Evolutionary conservation across 225 moss, liverwort and hornwort genomes (phyloP).

Genomic region (Neckera pumila): DNA sequence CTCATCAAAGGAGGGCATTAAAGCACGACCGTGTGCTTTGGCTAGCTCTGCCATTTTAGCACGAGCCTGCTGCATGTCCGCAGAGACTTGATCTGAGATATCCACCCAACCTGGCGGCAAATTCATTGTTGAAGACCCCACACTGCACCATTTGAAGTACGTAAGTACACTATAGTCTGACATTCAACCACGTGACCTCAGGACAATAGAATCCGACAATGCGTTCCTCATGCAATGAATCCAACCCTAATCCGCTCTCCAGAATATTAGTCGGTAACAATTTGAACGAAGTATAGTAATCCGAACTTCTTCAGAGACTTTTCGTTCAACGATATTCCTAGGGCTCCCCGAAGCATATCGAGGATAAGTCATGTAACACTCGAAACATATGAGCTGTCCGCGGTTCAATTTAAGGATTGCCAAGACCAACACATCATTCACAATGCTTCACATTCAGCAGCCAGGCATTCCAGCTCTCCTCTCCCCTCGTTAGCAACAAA

Average conservation of each 20-base stretch:
- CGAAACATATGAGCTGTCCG: not conserved
- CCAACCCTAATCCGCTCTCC: not conserved
- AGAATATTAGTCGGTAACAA: not conserved
- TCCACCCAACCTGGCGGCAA: slow-evolving; percentile 99
- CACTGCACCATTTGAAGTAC: slow-evolving; percentile 51
- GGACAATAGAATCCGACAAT: not conserved
- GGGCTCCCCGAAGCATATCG: not conserved
- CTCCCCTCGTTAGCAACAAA: not conserved
- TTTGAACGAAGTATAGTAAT: not conserved
- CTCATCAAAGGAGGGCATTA: slow-evolving; percentile 98
- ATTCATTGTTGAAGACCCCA: slow-evolving; percentile 82
- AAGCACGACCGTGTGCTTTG: slow-evolving; percentile 86
- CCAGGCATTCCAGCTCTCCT: slow-evolving; percentile 3
- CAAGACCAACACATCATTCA: not conserved
- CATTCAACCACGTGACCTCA: not conserved
- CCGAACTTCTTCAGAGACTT: not conserved
- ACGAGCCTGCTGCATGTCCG: slow-evolving; percentile 78
- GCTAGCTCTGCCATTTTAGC: slow-evolving; percentile 89
- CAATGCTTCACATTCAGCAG: not conserved
- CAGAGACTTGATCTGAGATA: slow-evolving; percentile 89
- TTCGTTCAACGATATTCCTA: not conserved
- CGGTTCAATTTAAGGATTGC: not conserved
- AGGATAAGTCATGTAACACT: not conserved
- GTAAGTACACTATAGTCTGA: not conserved
- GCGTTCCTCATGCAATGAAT: not conserved